Conservation (phyloP, 2,329 filamentous ascomycete genomes). For the Fusarium virguliforme region DNA sequence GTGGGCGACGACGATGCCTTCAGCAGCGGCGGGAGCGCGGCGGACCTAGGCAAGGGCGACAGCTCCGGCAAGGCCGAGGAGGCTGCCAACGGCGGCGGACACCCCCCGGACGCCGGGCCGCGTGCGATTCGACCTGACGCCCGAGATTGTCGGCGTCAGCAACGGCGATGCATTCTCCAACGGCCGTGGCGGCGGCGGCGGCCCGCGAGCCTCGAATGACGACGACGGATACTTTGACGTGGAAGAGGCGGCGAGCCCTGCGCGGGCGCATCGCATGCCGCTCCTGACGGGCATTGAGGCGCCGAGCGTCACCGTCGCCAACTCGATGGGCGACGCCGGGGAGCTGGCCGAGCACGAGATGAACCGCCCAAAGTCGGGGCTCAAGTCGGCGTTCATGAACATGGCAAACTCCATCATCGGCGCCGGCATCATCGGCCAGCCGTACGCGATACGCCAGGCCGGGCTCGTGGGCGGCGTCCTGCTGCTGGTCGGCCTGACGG, state of each 20-base stretch:
- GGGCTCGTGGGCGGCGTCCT: slow-evolving; percentile 86
- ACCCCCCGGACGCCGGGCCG: slow-evolving; percentile 71
- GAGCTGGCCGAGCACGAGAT: slow-evolving; percentile 70
- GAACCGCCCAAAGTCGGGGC: slow-evolving; percentile 83
- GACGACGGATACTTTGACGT: slow-evolving; percentile 65
- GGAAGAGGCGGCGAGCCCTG: slow-evolving; percentile 63
- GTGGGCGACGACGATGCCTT: slow-evolving; percentile 41
- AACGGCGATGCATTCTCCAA: slow-evolving; percentile 36
- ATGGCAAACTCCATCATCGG: slow-evolving; percentile 99
- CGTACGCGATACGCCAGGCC: slow-evolving; percentile 95
- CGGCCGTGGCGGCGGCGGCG: slow-evolving; percentile 21
- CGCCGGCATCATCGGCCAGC: slow-evolving; percentile 84
- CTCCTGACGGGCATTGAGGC: slow-evolving; percentile 88
- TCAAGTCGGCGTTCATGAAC: slow-evolving; percentile 96
- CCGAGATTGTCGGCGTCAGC: slow-evolving; percentile 59
- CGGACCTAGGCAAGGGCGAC: slow-evolving; percentile 34
- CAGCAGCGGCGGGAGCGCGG: slow-evolving; percentile 31
- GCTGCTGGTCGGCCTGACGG: slow-evolving; percentile 83
- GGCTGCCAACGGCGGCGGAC: slow-evolving; percentile 32
- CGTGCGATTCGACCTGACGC: slow-evolving; percentile 79
- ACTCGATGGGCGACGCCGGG: slow-evolving; percentile 60
- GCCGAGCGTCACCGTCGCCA: slow-evolving; percentile 80
- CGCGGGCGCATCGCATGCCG: slow-evolving; percentile 73
- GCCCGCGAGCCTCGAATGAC: slow-evolving; percentile 46
- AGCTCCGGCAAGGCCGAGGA: slow-evolving; percentile 41